phyloP scores from a whole-genome alignment of 2,329 filamentous ascomycete species.

The Beauveria varroae region DNA sequence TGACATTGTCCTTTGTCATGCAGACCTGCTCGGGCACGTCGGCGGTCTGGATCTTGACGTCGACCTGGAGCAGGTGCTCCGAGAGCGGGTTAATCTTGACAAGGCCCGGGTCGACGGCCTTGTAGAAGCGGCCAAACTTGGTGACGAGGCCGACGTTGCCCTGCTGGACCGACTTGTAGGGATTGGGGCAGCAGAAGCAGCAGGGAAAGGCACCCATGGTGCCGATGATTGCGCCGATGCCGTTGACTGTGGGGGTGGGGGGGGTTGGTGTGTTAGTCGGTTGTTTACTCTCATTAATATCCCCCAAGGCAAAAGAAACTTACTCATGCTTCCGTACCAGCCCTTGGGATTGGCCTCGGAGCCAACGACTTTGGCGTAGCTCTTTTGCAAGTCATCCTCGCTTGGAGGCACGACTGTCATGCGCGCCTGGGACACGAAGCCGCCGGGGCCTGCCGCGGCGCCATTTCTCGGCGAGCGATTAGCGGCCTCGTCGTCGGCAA shows the following conservation, averaged over 20 bases:
- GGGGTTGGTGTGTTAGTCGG: neutral
- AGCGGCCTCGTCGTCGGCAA: conserved; percentile 13
- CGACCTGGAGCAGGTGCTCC: conserved; percentile 82
- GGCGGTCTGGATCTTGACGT: conserved; percentile 99
- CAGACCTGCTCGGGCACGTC: conserved; percentile 94
- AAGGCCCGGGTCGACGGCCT: conserved; percentile 91
- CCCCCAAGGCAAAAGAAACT: conserved; percentile 23
- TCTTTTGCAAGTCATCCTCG: conserved; percentile 76
- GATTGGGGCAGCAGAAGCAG: conserved; percentile 89
- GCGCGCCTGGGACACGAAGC: conserved; percentile 44
- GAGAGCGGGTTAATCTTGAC: conserved; percentile 96
- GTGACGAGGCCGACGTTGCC: conserved; percentile 94
- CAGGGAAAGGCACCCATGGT: conserved; percentile 81
- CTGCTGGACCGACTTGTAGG: conserved; percentile 86
- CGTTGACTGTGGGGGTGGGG: conserved; percentile 47
- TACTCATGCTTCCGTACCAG: conserved; percentile 87
- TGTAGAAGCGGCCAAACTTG: conserved; percentile 91
- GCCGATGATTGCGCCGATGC: conserved; percentile 67
- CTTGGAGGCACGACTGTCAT: conserved; percentile 74
- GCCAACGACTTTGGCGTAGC: conserved; percentile 60
- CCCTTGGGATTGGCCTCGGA: conserved; percentile 65
- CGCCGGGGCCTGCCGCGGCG: conserved; percentile 19
- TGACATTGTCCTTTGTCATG: conserved; percentile 99
- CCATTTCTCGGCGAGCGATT: conserved; percentile 19
- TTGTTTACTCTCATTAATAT: neutral